Evolutionary conservation across 2,329 filamentous ascomycete genomes (phyloP).

Genomic region (Trichoderma koningii): DNA sequence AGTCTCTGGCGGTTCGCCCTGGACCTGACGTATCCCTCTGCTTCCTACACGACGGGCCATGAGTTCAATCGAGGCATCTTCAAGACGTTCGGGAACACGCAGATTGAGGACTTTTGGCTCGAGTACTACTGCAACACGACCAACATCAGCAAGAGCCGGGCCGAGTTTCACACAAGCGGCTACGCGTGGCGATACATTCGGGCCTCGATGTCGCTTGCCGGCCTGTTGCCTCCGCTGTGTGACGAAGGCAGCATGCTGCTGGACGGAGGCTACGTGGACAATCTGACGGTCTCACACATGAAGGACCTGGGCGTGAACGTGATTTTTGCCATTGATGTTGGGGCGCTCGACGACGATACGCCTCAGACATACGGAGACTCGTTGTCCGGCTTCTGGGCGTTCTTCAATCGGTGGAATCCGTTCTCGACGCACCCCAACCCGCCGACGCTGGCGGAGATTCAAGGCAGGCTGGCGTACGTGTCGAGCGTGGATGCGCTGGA

Average conservation of each 20-base stretch:
- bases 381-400: slow-evolving; percentile 91
- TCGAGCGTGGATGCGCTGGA: slow-evolving; percentile 93
- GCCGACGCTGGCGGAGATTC: slow-evolving; percentile 92
- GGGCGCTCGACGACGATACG: slow-evolving; percentile 85
- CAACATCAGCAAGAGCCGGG: slow-evolving; percentile 91
- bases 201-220: slow-evolving; percentile 94
- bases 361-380: slow-evolving; percentile 94
- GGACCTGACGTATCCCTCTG: slow-evolving; percentile 92
- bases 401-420: slow-evolving; percentile 95
- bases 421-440: slow-evolving; percentile 88
- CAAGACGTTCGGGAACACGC: slow-evolving; percentile 94
- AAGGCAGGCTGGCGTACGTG: slow-evolving; percentile 91
- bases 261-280: slow-evolving; percentile 96
- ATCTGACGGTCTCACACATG: slow-evolving; percentile 96
- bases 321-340: slow-evolving; percentile 95
- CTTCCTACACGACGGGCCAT: slow-evolving; percentile 95
- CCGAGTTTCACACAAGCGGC: slow-evolving; percentile 91
- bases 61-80: slow-evolving; percentile 99
- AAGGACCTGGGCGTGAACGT: slow-evolving; percentile 88
- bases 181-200: slow-evolving; percentile 98
- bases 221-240: slow-evolving; percentile 87
- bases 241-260: slow-evolving; percentile 97
- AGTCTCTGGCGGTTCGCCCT: slow-evolving; percentile 98
- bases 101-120: slow-evolving; percentile 99
- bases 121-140: slow-evolving; percentile 99